Evolutionary conservation across 495 filamentous ascomycete genomes (phyloP), one percentile per base, ranked within the genome.

Genomic region (Podospora pseudocomata): DNA sequence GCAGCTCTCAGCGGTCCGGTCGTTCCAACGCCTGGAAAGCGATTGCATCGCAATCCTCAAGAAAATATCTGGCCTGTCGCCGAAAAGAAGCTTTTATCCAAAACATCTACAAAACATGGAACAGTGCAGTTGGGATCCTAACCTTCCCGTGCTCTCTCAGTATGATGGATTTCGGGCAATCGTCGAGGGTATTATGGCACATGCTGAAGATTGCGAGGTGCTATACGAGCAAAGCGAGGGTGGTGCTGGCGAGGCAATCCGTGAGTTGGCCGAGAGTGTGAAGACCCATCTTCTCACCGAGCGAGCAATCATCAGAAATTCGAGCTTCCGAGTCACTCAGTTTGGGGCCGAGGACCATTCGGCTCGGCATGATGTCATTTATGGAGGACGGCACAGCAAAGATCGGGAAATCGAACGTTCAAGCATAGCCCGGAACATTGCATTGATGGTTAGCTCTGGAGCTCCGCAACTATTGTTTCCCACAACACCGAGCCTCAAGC

Each of bases 291-390:
- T 32, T 26, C 7, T 88, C 5, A 65, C 81, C 4, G 49, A 73
- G 0, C 78, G 87, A 18, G 81, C 81, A 34, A 59, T 70, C 2
- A 81, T 86, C 66, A 79, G 87, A 4, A 79, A 80, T 34, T 79
- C 86, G 0, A 71, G 70, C 0, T 86, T 86, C 70, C 80, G 80
- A 18, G 75, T 84, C 1, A 72, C 77, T 16, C 81, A 79, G 0
- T 90, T 85, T 69, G 88, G 87, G 11, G 84, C 84, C 0, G 87
- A 89, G 68, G 60, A 73, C 13, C 73, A 81, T 68, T 84, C 76
- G 0, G 60, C 67, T 0, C 34, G n/a, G 0, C 19, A 71, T 34
- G 85, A 88, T 70, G 5, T 11, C 16, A 9, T 15, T 0, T 86
- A 70, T 83, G 53, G 0, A 0, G 7, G 19, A 69, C 53, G 75